Percentiles rank a stretch among this genome's conserved stretches.
Evolutionary conservation across 768 basidiomycete genomes (phyloP).

Genomic region (Phanerochaete sordida): DNA sequence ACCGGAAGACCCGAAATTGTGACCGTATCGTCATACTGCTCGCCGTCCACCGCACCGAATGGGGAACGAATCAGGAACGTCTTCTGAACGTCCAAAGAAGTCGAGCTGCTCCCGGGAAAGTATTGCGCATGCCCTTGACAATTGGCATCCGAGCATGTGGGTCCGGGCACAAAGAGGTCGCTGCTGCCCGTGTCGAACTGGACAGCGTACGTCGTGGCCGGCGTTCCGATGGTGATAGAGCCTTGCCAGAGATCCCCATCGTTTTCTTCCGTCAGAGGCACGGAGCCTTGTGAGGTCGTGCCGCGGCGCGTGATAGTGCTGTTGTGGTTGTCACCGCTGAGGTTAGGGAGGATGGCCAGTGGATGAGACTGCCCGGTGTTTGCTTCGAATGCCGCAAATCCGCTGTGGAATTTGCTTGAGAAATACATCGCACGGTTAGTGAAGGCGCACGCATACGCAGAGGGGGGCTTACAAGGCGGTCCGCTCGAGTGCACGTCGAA

Average conservation of each 20-base stretch:
- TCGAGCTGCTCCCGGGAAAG: constrained; percentile 33
- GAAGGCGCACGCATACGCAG: background rate
- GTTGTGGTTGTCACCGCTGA: background rate
- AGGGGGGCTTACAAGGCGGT: background rate
- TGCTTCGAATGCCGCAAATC: constrained; percentile 38
- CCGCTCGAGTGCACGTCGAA: background rate
- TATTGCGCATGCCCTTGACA: constrained; percentile 39
- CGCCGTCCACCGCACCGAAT: constrained; percentile 44
- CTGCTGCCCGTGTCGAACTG: constrained; percentile 39
- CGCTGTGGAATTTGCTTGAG: constrained; percentile 45
- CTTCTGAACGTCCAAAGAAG: constrained; percentile 28
- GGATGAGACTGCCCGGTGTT: constrained; percentile 44
- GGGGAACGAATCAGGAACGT: constrained; percentile 44
- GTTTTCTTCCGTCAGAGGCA: constrained; percentile 32
- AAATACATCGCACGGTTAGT: background rate
- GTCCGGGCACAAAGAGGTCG: constrained; percentile 45
- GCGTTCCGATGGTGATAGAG: constrained; percentile 45
- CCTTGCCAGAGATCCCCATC: constrained; percentile 43
- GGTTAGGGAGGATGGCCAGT: constrained; percentile 8
- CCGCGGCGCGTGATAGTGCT: background rate
- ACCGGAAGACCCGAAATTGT: constrained; percentile 39
- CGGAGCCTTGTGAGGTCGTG: constrained; percentile 18
- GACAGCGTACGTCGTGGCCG: constrained; percentile 37
- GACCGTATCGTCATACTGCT: constrained; percentile 45
- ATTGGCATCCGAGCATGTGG: constrained; percentile 27